Conservation (phyloP, 257 asterid genomes). For the Gentiana straminea region DNA sequence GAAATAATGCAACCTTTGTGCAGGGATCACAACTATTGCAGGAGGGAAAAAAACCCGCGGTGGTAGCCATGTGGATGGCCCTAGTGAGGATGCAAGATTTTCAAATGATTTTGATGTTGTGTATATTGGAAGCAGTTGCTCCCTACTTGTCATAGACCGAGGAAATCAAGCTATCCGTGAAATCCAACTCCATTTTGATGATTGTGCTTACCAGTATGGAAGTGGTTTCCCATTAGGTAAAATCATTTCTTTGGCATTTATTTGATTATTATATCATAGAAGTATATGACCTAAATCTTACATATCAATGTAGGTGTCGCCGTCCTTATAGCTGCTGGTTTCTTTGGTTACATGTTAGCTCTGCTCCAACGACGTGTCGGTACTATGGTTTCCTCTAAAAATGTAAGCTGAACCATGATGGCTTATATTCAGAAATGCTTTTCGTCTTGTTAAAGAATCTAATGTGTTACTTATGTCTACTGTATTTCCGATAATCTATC, state of each 20-base stretch:
- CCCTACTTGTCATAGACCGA: conserved; percentile 91
- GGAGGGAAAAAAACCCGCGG: conserved; percentile 91
- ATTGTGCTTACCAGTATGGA: conserved; percentile 97
- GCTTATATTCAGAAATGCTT: background rate
- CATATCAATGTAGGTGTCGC: conserved; percentile 50
- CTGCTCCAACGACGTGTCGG: conserved; percentile 70
- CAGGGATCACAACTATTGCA: conserved; percentile 93
- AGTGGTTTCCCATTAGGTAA: conserved; percentile 85
- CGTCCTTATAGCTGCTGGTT: conserved; percentile 80
- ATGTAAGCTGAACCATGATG: conserved; percentile 36
- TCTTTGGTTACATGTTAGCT: conserved; percentile 91
- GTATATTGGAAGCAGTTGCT: conserved; percentile 91
- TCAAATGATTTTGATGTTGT: conserved; percentile 92
- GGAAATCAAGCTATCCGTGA: conserved; percentile 92
- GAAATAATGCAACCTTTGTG: conserved; percentile 4
- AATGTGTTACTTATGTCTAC: background rate
- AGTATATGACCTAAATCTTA: conserved; percentile 4
- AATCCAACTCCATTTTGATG: conserved; percentile 88
- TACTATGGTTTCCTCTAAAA: conserved; percentile 46
- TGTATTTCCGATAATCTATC: conserved; percentile 6
- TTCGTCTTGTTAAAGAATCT: background rate
- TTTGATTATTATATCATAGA: background rate
- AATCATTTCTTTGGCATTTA: background rate
- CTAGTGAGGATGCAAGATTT: conserved; percentile 93
- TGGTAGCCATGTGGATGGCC: conserved; percentile 90